Evolutionary conservation across 164 flowering plant genomes (phyloP), one percentile per base, ranked within the genome.

Genomic region (Nelumbo lutea): DNA sequence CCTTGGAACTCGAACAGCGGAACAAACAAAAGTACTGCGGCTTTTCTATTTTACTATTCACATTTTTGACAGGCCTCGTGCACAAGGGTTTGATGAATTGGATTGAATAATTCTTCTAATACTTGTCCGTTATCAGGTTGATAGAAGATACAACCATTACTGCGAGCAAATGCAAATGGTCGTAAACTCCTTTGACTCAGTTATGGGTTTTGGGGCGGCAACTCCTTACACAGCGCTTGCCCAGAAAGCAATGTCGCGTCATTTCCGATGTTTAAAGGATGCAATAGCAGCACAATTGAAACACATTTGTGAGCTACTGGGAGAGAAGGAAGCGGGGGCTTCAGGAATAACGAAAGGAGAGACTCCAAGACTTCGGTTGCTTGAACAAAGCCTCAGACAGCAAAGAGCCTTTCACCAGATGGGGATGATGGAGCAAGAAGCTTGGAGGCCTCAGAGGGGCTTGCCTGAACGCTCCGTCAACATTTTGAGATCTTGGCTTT

Each of bases 401-500:
- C 98, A 93, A 72, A 69, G 96, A 61, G 86, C 89, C 0, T 89
- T 90, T 56, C 89, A 90, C 9, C 96, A 90, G 70, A 87, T 93
- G 86, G 96, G 96, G 4, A 88, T 89, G 87, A 88, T 90, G 89
- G 98, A 93, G 27, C 93, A 88, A 74, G 98, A 93, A 73, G 86
- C 98, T 39, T 93, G 98, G 98, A 83, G 98, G 38, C 96, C 98
- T 6, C 98, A 93, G 64, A 75, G 98, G 64, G 98, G 98, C 50
- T 66, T 93, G 75, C 98, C 96, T 27, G 98, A 93, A 61, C 75
- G 96, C n/a, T 90, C 96, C 46, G 96, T 90, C 83, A 89, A 80
- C 82, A 83, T 90, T 69, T 75, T 93, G 65, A 83, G 98, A 71
- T 88, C 98, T 44, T 93, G 98, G 96, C 91, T 90, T 67, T 93